Conservation (phyloP, 352 stramenopile genomes). For the Phytopythium delawarense region DNA sequence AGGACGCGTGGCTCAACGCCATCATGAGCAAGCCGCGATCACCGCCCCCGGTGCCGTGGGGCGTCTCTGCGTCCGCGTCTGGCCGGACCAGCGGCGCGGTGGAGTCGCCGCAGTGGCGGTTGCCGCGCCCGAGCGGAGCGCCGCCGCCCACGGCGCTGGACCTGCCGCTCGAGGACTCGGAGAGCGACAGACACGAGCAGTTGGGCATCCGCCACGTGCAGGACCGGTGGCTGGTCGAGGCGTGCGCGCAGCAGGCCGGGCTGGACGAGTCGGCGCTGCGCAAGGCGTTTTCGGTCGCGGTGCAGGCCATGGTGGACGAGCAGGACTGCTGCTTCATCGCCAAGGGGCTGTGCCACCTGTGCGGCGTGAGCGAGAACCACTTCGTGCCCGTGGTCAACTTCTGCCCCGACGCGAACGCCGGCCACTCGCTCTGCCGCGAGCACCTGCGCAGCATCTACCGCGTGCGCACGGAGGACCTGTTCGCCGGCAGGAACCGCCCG, state of each 20-base stretch:
- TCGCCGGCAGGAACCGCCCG: conserved; percentile 63
- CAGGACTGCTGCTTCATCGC: conserved; percentile 72
- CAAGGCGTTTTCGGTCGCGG: conserved; percentile 40
- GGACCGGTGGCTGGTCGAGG: not conserved
- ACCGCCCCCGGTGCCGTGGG: not conserved
- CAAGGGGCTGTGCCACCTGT: conserved; percentile 67
- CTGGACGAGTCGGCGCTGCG: conserved; percentile 39
- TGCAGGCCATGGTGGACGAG: conserved; percentile 52
- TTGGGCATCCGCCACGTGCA: not conserved
- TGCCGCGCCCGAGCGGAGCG: not conserved
- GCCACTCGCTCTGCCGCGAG: conserved; percentile 69
- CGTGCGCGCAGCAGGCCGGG: conserved; percentile 18
- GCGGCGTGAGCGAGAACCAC: conserved; percentile 37
- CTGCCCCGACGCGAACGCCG: conserved; percentile 55
- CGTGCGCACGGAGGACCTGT: conserved; percentile 70
- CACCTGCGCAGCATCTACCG: conserved; percentile 68
- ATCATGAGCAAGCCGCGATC: conserved; percentile 65
- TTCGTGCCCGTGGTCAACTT: conserved; percentile 74
- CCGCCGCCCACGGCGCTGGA: not conserved
- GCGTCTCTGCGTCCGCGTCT: not conserved
- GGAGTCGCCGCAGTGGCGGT: not conserved
- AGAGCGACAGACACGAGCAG: not conserved
- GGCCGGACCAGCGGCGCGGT: not conserved
- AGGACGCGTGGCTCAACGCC: conserved; percentile 65
- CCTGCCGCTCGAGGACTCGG: not conserved